Evolutionary conservation across 2,329 filamentous ascomycete species (phyloP).

Genomic region (Colletotrichum sp.): DNA sequence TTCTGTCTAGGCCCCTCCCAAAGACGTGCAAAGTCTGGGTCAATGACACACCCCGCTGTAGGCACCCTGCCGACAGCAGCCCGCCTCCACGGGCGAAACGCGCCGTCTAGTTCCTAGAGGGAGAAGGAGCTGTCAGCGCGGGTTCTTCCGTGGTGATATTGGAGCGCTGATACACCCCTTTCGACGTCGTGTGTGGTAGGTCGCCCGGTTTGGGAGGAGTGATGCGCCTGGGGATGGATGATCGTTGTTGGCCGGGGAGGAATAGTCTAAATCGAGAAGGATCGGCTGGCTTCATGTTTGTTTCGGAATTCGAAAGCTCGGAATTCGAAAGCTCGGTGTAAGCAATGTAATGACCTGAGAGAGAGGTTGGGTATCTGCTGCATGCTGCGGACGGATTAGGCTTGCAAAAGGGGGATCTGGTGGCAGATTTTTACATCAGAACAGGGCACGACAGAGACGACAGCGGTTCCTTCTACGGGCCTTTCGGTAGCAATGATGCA

Average conservation of each 20-base stretch:
- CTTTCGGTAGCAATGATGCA: not conserved
- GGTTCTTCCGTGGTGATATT: not conserved
- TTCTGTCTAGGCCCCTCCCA: not conserved
- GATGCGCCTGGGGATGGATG: not conserved
- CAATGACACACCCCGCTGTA: not conserved
- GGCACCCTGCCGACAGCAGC: not conserved
- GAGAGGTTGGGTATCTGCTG: not conserved
- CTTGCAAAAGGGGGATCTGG: not conserved
- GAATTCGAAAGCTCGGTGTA: not conserved
- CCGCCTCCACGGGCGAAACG: not conserved
- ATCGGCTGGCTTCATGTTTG: not conserved
- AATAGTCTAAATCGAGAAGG: not conserved
- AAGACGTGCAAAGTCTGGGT: not conserved
- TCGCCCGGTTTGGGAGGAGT: not conserved
- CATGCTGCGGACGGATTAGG: not conserved
- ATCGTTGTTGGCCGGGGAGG: fast-evolving
- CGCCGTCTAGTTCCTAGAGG: not conserved
- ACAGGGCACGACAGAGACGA: not conserved
- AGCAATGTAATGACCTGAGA: not conserved
- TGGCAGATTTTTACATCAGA: not conserved
- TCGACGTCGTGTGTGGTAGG: not conserved
- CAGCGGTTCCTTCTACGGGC: not conserved
- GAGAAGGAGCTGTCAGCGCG: not conserved
- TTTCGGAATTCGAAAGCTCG: not conserved
- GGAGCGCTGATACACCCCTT: not conserved